phyloP scores from a whole-genome alignment of 768 basidiomycete genomes.

The Arthromyces matolae region DNA sequence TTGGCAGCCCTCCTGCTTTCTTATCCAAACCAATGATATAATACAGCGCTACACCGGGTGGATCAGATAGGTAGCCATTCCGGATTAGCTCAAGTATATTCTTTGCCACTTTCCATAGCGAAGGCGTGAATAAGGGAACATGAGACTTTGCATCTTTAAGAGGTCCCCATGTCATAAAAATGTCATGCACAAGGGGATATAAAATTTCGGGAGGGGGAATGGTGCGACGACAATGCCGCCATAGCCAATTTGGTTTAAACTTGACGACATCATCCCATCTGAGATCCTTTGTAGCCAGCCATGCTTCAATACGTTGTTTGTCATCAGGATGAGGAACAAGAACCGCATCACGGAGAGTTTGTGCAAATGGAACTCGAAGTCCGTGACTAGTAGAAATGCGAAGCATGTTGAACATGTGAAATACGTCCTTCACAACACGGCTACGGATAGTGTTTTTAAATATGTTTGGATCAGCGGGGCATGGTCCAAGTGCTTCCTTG shows the following conservation, averaged over 20 bases:
- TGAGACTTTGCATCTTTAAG: slow-evolving; percentile 23
- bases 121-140: slow-evolving; percentile 21
- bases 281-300: background rate
- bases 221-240: slow-evolving; percentile 14
- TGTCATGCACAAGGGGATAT: slow-evolving; percentile 15
- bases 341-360: slow-evolving; percentile 21
- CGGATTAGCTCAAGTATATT: slow-evolving; percentile 16
- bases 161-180: slow-evolving; percentile 22
- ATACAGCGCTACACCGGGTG: background rate
- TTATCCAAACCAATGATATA: background rate
- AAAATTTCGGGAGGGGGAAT: slow-evolving; percentile 25
- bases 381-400: slow-evolving; percentile 22
- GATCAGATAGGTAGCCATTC: slow-evolving; percentile 1
- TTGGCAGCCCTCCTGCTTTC: background rate
- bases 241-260: slow-evolving; percentile 7
- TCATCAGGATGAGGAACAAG: slow-evolving; percentile 23
- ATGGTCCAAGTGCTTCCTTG: background rate
- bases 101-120: slow-evolving; percentile 21
- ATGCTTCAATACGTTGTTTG: background rate
- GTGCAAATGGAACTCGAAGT: slow-evolving; percentile 17
- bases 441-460: slow-evolving; percentile 4
- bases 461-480: background rate
- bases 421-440: slow-evolving; percentile 26
- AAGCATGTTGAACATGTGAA: no score
- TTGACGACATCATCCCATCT: background rate